Percentiles rank a stretch among this genome's conserved stretches.
phyloP scores from a whole-genome alignment of 192 early-diverging fungal genomes.

The Lobosporangium transversale region DNA sequence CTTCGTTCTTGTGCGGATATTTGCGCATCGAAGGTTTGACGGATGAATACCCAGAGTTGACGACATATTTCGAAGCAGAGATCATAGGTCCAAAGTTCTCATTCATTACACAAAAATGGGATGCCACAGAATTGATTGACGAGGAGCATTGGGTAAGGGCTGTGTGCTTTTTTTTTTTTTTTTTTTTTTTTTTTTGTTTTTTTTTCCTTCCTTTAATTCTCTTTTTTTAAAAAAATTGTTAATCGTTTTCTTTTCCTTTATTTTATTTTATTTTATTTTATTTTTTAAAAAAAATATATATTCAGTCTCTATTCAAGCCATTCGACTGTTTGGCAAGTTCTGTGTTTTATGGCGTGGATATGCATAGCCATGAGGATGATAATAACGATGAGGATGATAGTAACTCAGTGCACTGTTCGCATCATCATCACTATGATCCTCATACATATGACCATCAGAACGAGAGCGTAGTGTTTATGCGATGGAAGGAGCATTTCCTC shows the following conservation, averaged over 20 bases:
- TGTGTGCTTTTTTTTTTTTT: background rate
- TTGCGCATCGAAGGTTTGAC: constrained; percentile 87
- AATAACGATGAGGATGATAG: constrained; percentile 1
- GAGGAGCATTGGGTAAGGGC: constrained; percentile 75
- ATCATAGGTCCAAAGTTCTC: constrained; percentile 81
- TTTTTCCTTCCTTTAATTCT: background rate
- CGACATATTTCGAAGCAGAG: constrained; percentile 91
- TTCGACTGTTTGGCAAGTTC: constrained; percentile 49
- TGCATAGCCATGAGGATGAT: constrained; percentile 1
- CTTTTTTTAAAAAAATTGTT: too few relatives aligned
- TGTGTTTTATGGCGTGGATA: constrained; percentile 20
- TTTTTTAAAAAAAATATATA: too few relatives aligned
- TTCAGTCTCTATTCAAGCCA: constrained; percentile 60
- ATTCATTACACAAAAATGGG: constrained; percentile 88
- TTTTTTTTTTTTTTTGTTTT: too few relatives aligned
- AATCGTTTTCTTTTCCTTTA: background rate
- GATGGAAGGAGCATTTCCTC: constrained; percentile 94
- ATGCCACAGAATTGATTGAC: constrained; percentile 81
- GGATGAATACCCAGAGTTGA: constrained; percentile 79
- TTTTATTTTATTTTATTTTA: background rate
- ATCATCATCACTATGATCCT: constrained; percentile 46
- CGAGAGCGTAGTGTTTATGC: constrained; percentile 82
- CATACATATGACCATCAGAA: constrained; percentile 57
- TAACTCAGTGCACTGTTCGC: constrained; percentile 1
- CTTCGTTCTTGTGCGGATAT: constrained; percentile 82